Percentiles rank a stretch among this genome's conserved stretches.
Conservation (phyloP, 148 eudicot species). For the Chenopodium album region DNA sequence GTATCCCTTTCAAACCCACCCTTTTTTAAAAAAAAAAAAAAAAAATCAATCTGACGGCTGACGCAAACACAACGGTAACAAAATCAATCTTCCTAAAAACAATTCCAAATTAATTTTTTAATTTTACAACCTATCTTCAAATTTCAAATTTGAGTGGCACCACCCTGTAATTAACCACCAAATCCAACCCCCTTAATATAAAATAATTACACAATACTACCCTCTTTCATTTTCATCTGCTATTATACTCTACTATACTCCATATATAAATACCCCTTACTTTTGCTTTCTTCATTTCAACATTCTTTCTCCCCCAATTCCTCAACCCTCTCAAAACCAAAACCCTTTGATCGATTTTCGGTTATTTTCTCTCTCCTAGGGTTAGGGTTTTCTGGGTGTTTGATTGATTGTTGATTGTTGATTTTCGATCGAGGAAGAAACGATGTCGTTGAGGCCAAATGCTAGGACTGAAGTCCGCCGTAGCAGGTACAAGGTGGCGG, state of each 20-base stretch:
- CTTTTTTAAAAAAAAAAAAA: too few species aligned
- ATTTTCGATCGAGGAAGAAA: not conserved
- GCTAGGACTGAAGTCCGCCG: constrained; percentile 71
- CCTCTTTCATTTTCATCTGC: not conserved
- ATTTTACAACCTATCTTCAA: constrained; percentile 14
- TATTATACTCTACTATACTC: not conserved
- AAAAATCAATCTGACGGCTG: not conserved
- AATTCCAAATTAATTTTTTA: not conserved
- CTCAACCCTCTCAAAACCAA: not conserved
- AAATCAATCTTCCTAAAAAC: constrained; percentile 1
- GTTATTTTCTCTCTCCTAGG: constrained; percentile 23
- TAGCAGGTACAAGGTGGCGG: constrained; percentile 77
- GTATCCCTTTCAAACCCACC: not conserved
- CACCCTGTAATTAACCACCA: constrained; percentile 14
- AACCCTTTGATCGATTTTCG: constrained; percentile 12
- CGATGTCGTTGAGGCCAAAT: constrained; percentile 75
- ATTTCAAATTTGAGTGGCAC: constrained; percentile 33
- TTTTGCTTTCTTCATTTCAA: constrained; percentile 8
- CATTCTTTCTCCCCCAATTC: not conserved
- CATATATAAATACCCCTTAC: not conserved
- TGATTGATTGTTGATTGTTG: not conserved
- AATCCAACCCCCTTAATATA: not conserved
- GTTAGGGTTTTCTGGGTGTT: constrained; percentile 10
- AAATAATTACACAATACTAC: not conserved
- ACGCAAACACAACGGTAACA: constrained; percentile 36